Conservation (phyloP, 2,329 filamentous ascomycete genomes). For the Leptographium radiaticola region DNA sequence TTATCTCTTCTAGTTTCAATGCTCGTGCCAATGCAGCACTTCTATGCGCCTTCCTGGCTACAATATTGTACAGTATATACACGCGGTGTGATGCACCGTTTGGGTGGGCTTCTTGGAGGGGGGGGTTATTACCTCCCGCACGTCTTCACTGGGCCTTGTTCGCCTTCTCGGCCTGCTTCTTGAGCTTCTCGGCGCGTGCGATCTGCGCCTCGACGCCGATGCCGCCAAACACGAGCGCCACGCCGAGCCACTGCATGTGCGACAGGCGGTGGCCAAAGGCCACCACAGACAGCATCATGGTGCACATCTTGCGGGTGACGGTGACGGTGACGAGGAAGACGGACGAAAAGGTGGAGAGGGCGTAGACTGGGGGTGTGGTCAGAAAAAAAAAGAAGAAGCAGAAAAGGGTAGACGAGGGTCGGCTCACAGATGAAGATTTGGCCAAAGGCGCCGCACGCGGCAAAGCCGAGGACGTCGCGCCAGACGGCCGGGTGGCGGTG, state of each 20-base stretch:
- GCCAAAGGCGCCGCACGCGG: conserved; percentile 78
- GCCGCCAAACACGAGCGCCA: conserved; percentile 85
- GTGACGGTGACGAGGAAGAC: conserved; percentile 91
- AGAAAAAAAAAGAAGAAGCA: neutral
- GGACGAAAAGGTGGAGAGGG: conserved; percentile 80
- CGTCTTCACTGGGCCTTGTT: conserved; percentile 15
- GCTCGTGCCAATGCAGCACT: neutral
- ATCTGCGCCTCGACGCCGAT: conserved; percentile 84
- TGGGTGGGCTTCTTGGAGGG: too few relatives aligned
- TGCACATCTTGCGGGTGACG: conserved; percentile 97
- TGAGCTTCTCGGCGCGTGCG: conserved; percentile 68
- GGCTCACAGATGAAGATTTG: conserved; percentile 84
- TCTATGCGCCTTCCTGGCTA: too few relatives aligned
- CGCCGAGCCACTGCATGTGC: conserved; percentile 86
- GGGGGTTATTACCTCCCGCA: too few relatives aligned
- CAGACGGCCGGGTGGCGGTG: conserved; percentile 66
- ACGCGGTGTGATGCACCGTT: neutral
- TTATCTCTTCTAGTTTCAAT: neutral
- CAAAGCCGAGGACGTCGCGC: conserved; percentile 81
- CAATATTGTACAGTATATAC: neutral
- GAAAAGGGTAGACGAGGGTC: neutral
- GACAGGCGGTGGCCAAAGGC: conserved; percentile 84
- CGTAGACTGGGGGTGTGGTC: conserved; percentile 52
- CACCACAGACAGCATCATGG: conserved; percentile 91
- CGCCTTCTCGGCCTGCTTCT: conserved; percentile 54